Base-by-base conservation (phyloP, 73 alveolate species). In the Tetrahymena borealis region DNA sequence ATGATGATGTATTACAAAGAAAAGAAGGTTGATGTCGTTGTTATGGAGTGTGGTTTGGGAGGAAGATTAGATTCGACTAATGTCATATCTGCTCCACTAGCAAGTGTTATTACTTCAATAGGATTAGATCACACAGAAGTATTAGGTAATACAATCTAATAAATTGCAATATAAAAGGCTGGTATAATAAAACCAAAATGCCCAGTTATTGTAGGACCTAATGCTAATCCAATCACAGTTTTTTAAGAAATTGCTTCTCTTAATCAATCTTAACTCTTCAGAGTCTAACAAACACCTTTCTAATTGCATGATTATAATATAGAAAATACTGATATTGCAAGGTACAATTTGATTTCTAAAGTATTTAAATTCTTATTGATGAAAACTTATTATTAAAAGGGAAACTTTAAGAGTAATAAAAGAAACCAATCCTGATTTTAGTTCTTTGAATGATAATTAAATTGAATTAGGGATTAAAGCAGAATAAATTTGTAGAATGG, bases 61-160 rank as follows among this genome's bases (percentile, higher is more conserved):
- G 99, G 99, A 13, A 78, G 97, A 85, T 95, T 95, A 35, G 99
- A 97, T 95, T 94, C 97, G 24, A 97, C 99, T 32, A 98, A 98
- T 90, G 91, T 98, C 32, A 90, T 96, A 7, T 36, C 24, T 20
- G 91, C 90, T 39, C 99, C 99, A 32, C 93, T 93, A 32, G 41
- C 91, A 18, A 94, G 97, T 32, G 97, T 95, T 13, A 97, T 98
- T 37, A 95, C 98, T 9, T 94, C 98, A 7, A 94, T 98, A 38
- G 99, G 99, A 5, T 91, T 78, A 90, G 99, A 98, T 91, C 99
- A 98, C 93, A 78, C 90, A 40, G 98, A 96, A 8, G 91, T 96
- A 3, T 94, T 98, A 39, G 99, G 99, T 1, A 94, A 91, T 38
- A 96, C 99, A 12, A 39, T 94, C 16, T 98, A 96, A 77, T 90